These are phyloP conservation scores for Pseudogymnoascus sp. DNA, from an alignment of 2,329 filamentous ascomycete species.

Conservation along the genomic window DNA sequence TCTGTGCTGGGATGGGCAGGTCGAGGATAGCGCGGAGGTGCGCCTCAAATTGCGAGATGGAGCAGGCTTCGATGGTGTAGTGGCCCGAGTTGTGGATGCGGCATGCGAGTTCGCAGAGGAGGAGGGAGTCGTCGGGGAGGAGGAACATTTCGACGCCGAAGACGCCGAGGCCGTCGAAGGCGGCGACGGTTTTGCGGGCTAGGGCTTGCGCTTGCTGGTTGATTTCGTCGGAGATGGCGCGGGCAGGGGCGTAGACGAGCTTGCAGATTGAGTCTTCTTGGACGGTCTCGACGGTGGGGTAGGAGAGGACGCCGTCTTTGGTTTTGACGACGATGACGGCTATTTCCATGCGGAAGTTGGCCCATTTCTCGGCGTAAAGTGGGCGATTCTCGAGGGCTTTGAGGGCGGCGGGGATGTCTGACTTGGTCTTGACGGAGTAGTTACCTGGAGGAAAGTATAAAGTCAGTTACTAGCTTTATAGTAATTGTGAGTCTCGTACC, in stretches of 20 bases:
- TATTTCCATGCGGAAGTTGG: conserved; percentile 76
- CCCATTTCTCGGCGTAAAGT: conserved; percentile 86
- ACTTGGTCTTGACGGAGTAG: conserved; percentile 52
- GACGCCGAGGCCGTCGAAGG: conserved; percentile 80
- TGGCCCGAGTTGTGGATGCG: conserved; percentile 88
- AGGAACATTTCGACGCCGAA: conserved; percentile 98
- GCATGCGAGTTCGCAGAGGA: conserved; percentile 72
- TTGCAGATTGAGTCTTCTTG: conserved; percentile 96
- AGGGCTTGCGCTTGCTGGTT: conserved; percentile 63
- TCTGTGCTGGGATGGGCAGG: conserved; percentile 34
- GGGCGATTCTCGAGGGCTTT: conserved; percentile 61
- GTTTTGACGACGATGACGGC: conserved; percentile 94
- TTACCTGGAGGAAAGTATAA: conserved; percentile 41
- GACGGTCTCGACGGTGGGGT: conserved; percentile 86
- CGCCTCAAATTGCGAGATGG: conserved; percentile 84
- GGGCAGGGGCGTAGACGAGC: conserved; percentile 77
- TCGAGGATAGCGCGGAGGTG: conserved; percentile 77
- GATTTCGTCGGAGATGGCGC: conserved; percentile 55
- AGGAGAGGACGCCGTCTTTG: conserved; percentile 65
- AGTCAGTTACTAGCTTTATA: neutral
- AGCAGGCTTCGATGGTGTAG: conserved; percentile 87
- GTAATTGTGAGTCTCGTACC: conserved; percentile 38
- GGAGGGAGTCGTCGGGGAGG: conserved; percentile 58
- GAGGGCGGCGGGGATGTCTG: conserved; percentile 58
- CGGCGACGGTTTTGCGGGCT: conserved; percentile 69